Evolutionary conservation across 2,329 filamentous ascomycete genomes (phyloP), one percentile per base, ranked within the genome.

Genomic region (Calcarisporium arbuscula): DNA sequence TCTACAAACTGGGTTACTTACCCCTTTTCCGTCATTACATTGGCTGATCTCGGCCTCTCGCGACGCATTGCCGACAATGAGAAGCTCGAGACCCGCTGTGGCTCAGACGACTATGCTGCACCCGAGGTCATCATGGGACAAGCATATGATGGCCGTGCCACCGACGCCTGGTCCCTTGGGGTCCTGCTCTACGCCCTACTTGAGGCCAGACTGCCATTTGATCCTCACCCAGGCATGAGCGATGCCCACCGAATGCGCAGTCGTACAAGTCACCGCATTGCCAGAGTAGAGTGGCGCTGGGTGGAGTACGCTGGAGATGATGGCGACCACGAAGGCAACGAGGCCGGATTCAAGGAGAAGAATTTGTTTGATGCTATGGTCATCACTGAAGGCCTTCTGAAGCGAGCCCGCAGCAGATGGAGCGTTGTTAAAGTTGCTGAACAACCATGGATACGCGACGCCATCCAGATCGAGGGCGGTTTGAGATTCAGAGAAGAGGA

Each of bases 121-220:
- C 92, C 92, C 1, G 92, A 98, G 57, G 88, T 98, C 29, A 82
- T 98, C 35, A 86, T 98, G 70, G 90, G 90, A 17, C 86, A 95
- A 53, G 79, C 86, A 7, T 98, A 98, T 54, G 89, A 96, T 55
- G 92, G 92, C 20, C 85, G 87, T 23, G 77, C 82, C 2, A 95
- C 85, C 1, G 92, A 98, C 54, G 88, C 87, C 8, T 98, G 92
- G 92, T 94, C 90, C 0, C 70, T 96, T 1, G 92, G 92, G 33
- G 92, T 98, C 2, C 66, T 96, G 4, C 72, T 96, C 0, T 98
- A 96, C 55, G 88, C 92, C 2, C 74, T 96, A 4, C 81, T 96
- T 58, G 92, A 98, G 62, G 83, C 84, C n/a, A 75, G 90, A 19
- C 64, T 98, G 14, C 92, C 92, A 0, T 98, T 98, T 48, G 92